These are phyloP conservation scores for Phialophora verrucosa DNA, from an alignment of 2,329 filamentous ascomycete genomes.

Conservation along the genomic window DNA sequence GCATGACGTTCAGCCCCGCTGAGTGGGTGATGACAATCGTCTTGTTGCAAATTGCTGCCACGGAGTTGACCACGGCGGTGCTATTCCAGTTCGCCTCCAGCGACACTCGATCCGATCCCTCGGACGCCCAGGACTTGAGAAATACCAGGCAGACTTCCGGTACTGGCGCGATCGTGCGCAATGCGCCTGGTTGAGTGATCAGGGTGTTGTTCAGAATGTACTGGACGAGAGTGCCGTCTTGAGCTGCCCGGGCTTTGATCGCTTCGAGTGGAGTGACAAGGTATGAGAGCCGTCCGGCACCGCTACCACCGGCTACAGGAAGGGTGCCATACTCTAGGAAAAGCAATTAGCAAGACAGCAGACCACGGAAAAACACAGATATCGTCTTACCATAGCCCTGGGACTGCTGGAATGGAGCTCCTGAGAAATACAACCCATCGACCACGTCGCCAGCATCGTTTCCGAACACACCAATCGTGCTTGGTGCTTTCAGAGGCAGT, in stretches of 20 bases:
- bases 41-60: slow-evolving; percentile 56
- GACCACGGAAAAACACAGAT: slow-evolving; percentile 63
- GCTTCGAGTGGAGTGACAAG: slow-evolving; percentile 43
- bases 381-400: slow-evolving; percentile 51
- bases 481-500: slow-evolving; percentile 57
- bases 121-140: slow-evolving; percentile 60
- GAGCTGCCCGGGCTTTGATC: slow-evolving; percentile 39
- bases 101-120: slow-evolving; percentile 51
- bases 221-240: slow-evolving; percentile 41
- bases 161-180: slow-evolving; percentile 41
- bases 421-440: slow-evolving; percentile 29
- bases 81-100: slow-evolving; percentile 53
- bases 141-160: slow-evolving; percentile 63
- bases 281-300: slow-evolving; percentile 41
- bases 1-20: slow-evolving; percentile 48
- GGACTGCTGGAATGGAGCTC: slow-evolving; percentile 19
- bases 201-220: slow-evolving; percentile 53
- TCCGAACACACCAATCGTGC: slow-evolving; percentile 57
- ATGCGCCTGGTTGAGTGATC: slow-evolving; percentile 27
- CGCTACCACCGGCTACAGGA: slow-evolving; percentile 43
- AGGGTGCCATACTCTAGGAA: slow-evolving; percentile 34
- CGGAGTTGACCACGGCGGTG: slow-evolving; percentile 51
- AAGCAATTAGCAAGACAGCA: background rate
- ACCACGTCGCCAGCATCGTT: slow-evolving; percentile 49
- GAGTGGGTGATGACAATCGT: slow-evolving; percentile 58